Conservation (phyloP, 2,329 filamentous ascomycete species). For the Stemphylium beticola region DNA sequence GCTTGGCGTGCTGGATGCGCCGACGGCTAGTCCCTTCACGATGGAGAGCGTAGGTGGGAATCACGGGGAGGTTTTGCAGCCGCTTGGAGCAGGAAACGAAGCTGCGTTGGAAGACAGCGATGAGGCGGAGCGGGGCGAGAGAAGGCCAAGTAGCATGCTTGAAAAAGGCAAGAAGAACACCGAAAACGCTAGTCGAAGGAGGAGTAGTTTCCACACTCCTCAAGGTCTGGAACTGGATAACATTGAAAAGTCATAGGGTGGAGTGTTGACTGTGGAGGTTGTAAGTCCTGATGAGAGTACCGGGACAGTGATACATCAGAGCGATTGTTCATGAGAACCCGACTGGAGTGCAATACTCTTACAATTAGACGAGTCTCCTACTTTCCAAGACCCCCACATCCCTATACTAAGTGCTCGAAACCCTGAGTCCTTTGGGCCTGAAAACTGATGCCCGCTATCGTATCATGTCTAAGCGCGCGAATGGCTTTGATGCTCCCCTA, state of each 20-base stretch:
- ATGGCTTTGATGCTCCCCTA: no score
- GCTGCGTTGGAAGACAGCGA: conserved; percentile 32
- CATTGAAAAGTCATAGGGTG: not conserved
- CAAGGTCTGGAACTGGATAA: not conserved
- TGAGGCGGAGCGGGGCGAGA: conserved; percentile 28
- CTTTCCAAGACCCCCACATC: no score
- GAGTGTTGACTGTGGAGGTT: no score
- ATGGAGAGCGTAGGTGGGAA: conserved; percentile 61
- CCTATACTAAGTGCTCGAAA: no score
- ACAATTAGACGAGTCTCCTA: no score
- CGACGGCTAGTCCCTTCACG: conserved; percentile 61
- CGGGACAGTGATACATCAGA: no score
- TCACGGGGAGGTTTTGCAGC: conserved; percentile 37
- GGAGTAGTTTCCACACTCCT: not conserved
- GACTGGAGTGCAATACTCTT: no score
- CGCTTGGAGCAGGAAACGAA: not conserved
- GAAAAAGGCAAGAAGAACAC: conserved; percentile 12
- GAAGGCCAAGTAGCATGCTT: not conserved
- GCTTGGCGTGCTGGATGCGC: conserved; percentile 58
- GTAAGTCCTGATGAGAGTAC: no score
- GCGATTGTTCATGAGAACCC: no score
- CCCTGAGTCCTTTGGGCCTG: no score
- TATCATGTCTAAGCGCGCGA: no score
- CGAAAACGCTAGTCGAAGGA: not conserved
- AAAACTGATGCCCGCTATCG: no score